A percentile compares a stretch with the other conserved stretches of the same genome.
Conservation (phyloP, 148 eudicot species). For the Rhododendron ovatum region DNA sequence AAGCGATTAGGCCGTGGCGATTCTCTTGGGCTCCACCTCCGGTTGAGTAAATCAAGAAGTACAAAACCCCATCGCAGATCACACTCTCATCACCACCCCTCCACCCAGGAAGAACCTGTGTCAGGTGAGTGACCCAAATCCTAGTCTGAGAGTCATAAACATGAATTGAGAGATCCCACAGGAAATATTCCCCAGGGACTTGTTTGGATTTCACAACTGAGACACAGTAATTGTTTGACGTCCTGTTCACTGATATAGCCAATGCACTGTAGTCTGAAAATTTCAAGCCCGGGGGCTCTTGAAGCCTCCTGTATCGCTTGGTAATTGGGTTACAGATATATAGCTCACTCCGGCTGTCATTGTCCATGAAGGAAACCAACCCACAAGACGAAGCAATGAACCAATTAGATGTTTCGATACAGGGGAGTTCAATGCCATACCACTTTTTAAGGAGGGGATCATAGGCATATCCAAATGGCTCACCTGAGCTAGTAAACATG, state of each 20-base stretch:
- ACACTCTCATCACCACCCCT: constrained; percentile 85
- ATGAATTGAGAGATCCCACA: constrained; percentile 83
- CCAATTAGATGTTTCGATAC: constrained; percentile 74
- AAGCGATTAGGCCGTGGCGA: constrained; percentile 70
- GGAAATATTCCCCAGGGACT: constrained; percentile 59
- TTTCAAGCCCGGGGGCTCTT: constrained; percentile 52
- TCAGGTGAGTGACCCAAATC: constrained; percentile 53
- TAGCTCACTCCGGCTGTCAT: constrained; percentile 55
- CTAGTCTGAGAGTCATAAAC: constrained; percentile 53
- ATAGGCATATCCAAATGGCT: constrained; percentile 70
- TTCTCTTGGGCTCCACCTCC: constrained; percentile 48
- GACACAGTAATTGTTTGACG: constrained; percentile 44
- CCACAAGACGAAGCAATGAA: constrained; percentile 83
- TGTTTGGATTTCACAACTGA: constrained; percentile 81
- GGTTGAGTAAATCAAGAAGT: constrained; percentile 71
- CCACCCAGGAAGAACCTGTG: constrained; percentile 71
- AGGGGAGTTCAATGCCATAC: constrained; percentile 75
- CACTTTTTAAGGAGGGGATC: constrained; percentile 78
- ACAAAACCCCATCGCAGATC: constrained; percentile 63
- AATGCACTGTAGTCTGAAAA: constrained; percentile 68
- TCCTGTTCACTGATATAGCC: constrained; percentile 56
- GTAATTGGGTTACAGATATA: constrained; percentile 78
- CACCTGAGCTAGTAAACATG: constrained; percentile 84
- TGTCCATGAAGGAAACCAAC: constrained; percentile 85
- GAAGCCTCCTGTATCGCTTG: constrained; percentile 33